A percentile compares a stretch with the other conserved stretches of the same genome.
Conservation (phyloP, 2,329 filamentous ascomycete species). For the Cladophialophora psammophila region DNA sequence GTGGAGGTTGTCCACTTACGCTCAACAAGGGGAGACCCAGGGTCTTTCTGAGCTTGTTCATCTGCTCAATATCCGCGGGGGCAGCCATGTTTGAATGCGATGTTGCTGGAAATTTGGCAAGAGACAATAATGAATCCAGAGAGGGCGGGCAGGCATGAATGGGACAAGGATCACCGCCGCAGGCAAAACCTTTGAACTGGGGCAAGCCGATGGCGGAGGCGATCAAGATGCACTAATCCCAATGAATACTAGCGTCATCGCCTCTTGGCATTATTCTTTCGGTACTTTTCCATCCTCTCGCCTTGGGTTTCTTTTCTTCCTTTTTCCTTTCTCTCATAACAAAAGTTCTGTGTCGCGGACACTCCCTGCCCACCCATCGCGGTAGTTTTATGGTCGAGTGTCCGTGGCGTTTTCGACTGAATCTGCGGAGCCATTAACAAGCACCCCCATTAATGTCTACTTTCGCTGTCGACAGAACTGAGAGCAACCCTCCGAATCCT, state of each 20-base stretch:
- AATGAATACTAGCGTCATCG: not conserved
- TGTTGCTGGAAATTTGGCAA: not conserved
- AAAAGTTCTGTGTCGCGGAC: conserved; percentile 33
- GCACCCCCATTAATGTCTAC: conserved; percentile 33
- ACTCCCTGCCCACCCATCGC: conserved; percentile 26
- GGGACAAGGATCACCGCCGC: not conserved
- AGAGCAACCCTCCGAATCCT: conserved; percentile 32
- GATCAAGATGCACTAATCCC: not conserved
- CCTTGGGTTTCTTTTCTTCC: not conserved
- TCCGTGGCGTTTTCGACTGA: conserved; percentile 29
- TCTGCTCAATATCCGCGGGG: conserved; percentile 40
- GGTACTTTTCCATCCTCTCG: not conserved
- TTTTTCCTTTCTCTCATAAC: conserved; percentile 14
- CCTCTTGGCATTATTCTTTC: conserved; percentile 18
- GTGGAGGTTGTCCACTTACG: conserved; percentile 38
- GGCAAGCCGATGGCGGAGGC: not conserved
- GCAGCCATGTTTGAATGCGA: conserved; percentile 35
- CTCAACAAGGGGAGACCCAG: conserved; percentile 40
- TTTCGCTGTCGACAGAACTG: conserved; percentile 38
- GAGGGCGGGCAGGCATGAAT: not conserved
- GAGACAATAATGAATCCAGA: not conserved
- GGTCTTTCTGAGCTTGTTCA: conserved; percentile 43
- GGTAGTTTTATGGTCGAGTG: conserved; percentile 28
- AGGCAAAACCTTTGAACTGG: not conserved
- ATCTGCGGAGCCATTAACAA: conserved; percentile 32